Evolutionary conservation across 1,284 basidiomycete species (phyloP).

Genomic region (Ceratobasidium sp.): DNA sequence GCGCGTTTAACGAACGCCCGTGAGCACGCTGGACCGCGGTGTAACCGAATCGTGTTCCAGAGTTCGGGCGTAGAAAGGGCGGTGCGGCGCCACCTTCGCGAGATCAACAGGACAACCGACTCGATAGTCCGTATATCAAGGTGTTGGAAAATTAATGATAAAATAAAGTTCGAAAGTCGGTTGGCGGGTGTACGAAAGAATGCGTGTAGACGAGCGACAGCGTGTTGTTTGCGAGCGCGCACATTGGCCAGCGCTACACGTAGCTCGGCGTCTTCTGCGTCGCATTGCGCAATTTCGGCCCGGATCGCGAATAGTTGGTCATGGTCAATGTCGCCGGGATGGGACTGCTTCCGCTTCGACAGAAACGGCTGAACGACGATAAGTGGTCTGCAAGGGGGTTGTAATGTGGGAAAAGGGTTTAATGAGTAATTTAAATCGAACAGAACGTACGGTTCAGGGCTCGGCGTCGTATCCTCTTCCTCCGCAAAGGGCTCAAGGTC

Average conservation of each 20-base stretch:
- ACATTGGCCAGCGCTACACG: conserved; percentile 13
- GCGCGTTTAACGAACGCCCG: conserved; percentile 28
- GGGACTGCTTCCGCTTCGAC: conserved; percentile 22
- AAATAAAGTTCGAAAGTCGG: not conserved
- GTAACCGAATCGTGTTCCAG: conserved; percentile 29
- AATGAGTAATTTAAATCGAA: not conserved
- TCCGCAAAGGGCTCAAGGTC: conserved; percentile 1
- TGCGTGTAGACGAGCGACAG: conserved; percentile 9
- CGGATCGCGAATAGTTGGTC: conserved; percentile 23
- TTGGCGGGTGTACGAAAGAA: conserved; percentile 27
- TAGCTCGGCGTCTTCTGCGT: conserved; percentile 20
- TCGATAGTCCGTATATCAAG: conserved; percentile 23
- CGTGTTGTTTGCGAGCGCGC: conserved; percentile 28
- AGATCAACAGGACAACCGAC: conserved; percentile 17
- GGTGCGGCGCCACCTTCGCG: conserved; percentile 9
- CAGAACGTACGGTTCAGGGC: conserved; percentile 12
- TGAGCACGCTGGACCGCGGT: conserved; percentile 14
- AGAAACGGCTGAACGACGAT: conserved; percentile 29
- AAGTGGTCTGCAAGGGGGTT: not conserved
- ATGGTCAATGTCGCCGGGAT: not conserved
- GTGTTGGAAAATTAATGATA: conserved; percentile 8
- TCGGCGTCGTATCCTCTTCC: not conserved
- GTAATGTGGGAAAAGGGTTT: conserved; percentile 2
- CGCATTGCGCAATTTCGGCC: conserved; percentile 29
- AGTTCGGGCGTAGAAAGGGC: conserved; percentile 17